phyloP scores from a whole-genome alignment of 2,329 filamentous ascomycete genomes.

The Epichloe brachyelytri region DNA sequence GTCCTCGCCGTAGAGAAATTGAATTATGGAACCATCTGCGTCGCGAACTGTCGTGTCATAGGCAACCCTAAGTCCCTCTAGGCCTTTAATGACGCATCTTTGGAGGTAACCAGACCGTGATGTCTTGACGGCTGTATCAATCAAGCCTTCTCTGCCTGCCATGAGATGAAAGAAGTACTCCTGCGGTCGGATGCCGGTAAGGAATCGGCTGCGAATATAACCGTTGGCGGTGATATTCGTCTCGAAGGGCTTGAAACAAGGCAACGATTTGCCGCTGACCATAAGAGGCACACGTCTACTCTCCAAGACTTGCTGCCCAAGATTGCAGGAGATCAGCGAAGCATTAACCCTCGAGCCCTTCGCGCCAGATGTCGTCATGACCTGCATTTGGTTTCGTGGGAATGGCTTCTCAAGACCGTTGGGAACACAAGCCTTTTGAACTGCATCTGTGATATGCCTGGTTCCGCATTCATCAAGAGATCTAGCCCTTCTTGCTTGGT shows the following conservation, averaged over 20 bases:
- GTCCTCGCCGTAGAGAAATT: conserved; percentile 95
- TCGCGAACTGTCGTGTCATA: conserved; percentile 94
- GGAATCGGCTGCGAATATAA: conserved; percentile 90
- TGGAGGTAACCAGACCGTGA: conserved; percentile 94
- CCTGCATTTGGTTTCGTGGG: conserved; percentile 96
- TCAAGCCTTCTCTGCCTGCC: conserved; percentile 95
- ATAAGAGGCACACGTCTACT: conserved; percentile 89
- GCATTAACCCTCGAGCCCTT: conserved; percentile 92
- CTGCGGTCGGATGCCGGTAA: conserved; percentile 92
- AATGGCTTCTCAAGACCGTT: conserved; percentile 78
- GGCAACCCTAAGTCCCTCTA: conserved; percentile 85
- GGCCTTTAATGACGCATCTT: conserved; percentile 93
- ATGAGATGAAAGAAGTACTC: conserved; percentile 99
- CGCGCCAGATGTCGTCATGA: conserved; percentile 93
- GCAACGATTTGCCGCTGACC: conserved; percentile 93
- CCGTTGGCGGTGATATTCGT: conserved; percentile 81
- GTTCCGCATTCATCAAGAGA: conserved; percentile 65
- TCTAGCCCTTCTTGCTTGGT: conserved; percentile 86
- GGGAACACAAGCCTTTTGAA: conserved; percentile 72
- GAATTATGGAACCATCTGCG: conserved; percentile 81
- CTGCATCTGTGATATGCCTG: conserved; percentile 57
- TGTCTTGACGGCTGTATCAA: conserved; percentile 98
- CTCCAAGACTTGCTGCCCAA: conserved; percentile 93
- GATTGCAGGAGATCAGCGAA: conserved; percentile 92
- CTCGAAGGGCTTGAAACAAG: conserved; percentile 87